Conservation (phyloP, 2,329 filamentous ascomycete species). For the Berkeleyomyces rouxiae region DNA sequence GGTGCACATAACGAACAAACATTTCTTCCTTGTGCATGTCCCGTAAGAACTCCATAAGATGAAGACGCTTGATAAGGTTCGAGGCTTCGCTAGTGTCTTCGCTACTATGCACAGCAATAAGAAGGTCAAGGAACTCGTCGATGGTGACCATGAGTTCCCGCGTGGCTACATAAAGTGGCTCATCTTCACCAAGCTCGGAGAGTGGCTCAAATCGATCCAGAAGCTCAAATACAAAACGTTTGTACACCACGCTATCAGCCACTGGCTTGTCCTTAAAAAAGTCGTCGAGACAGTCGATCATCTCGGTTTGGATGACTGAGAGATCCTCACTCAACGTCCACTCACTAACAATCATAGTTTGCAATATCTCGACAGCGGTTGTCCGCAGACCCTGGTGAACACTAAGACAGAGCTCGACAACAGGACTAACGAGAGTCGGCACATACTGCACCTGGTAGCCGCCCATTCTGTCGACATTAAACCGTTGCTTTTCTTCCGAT, state of each 20-base stretch:
- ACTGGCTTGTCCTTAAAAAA: conserved; percentile 81
- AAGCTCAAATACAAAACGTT: conserved; percentile 78
- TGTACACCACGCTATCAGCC: conserved; percentile 79
- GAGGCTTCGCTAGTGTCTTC: conserved; percentile 58
- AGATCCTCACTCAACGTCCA: conserved; percentile 93
- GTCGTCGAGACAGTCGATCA: conserved; percentile 82
- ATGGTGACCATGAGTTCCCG: conserved; percentile 68
- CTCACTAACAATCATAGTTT: conserved; percentile 97
- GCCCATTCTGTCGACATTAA: conserved; percentile 69
- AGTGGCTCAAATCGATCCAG: conserved; percentile 63
- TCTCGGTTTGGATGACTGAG: conserved; percentile 80
- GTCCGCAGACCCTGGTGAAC: conserved; percentile 80
- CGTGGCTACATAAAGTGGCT: conserved; percentile 59
- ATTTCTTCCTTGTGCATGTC: conserved; percentile 97
- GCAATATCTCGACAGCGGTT: conserved; percentile 82
- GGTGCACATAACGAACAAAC: conserved; percentile 89
- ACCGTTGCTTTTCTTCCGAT: conserved; percentile 59
- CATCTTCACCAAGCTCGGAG: conserved; percentile 38
- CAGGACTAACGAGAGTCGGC: conserved; percentile 73
- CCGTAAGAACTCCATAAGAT: conserved; percentile 88
- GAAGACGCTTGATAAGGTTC: conserved; percentile 71
- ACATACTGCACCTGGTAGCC: conserved; percentile 98
- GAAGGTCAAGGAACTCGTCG: conserved; percentile 76
- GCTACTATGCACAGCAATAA: conserved; percentile 74
- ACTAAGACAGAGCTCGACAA: conserved; percentile 85